Evolutionary conservation across 371 early-diverging fungal genomes (phyloP).

Genomic region (Mucor racemosus): DNA sequence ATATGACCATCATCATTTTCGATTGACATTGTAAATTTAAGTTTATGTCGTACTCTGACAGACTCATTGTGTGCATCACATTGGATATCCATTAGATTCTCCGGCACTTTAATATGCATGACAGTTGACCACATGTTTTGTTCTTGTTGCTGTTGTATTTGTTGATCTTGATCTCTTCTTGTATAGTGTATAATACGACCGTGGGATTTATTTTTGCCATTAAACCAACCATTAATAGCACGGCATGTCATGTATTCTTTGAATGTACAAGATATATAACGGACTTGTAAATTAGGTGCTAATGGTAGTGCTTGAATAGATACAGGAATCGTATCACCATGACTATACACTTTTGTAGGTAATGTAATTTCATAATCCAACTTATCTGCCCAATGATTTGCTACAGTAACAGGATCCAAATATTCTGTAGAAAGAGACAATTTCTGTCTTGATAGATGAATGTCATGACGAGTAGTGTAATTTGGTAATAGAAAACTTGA

Average conservation of each 20-base stretch:
- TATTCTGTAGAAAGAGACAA: constrained; percentile 13
- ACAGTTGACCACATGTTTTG: constrained; percentile 5
- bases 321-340: constrained; percentile 34
- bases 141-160: neutral
- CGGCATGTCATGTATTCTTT: constrained; percentile 51
- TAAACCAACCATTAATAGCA: constrained; percentile 36
- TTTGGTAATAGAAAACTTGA: constrained; percentile 26
- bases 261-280: constrained; percentile 35
- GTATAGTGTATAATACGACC: constrained; percentile 39
- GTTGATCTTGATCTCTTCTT: constrained; percentile 21
- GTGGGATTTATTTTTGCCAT: constrained; percentile 39
- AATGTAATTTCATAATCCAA: constrained; percentile 35
- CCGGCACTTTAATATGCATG: constrained; percentile 34
- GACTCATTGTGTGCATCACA: constrained; percentile 39
- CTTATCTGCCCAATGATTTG: constrained; percentile 37
- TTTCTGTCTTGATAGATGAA: constrained; percentile 33
- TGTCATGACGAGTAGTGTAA: constrained; percentile 19
- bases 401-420: constrained; percentile 34
- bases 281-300: constrained; percentile 19
- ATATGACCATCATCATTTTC: constrained; percentile 28
- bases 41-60: constrained; percentile 32
- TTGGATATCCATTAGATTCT: constrained; percentile 32
- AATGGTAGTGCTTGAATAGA: constrained; percentile 23
- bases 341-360: constrained; percentile 36
- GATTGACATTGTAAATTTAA: constrained; percentile 32